Conservation (phyloP, 176 grass and related monocot species). For the Pontederia crassipes region DNA sequence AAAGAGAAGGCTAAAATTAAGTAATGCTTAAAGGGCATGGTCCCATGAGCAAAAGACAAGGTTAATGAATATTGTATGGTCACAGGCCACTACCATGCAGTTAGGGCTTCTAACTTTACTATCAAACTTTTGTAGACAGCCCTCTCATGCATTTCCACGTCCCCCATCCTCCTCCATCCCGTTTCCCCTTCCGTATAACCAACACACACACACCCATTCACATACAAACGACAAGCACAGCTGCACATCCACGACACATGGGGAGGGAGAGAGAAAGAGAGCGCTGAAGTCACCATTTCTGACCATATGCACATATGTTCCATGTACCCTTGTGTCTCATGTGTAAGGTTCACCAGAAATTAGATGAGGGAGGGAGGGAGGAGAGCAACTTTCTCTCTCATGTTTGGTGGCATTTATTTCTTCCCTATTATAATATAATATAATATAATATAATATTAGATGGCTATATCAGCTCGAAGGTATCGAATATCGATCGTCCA, state of each 20-base stretch:
- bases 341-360: too few relatives aligned
- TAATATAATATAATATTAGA: too few relatives aligned
- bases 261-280: background rate
- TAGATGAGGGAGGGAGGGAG: too few relatives aligned
- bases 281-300: too few relatives aligned
- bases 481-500: too few relatives aligned
- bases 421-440: too few relatives aligned
- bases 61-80: background rate
- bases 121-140: background rate
- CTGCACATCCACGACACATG: background rate
- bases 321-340: too few relatives aligned
- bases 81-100: conserved; percentile 6
- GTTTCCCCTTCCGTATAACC: background rate
- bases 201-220: too few relatives aligned
- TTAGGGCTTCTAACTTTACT: background rate
- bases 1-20: background rate
- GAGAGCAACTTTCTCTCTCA: too few relatives aligned
- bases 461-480: too few relatives aligned
- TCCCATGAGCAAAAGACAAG: background rate
- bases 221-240: background rate
- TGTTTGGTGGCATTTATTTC: too few relatives aligned
- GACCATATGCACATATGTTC: too few relatives aligned
- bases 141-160: background rate
- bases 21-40: background rate
- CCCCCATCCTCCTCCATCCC: background rate